These are phyloP conservation scores for Lathyrus sativus DNA, from an alignment of 306 rosid species.

Conservation along the genomic window DNA sequence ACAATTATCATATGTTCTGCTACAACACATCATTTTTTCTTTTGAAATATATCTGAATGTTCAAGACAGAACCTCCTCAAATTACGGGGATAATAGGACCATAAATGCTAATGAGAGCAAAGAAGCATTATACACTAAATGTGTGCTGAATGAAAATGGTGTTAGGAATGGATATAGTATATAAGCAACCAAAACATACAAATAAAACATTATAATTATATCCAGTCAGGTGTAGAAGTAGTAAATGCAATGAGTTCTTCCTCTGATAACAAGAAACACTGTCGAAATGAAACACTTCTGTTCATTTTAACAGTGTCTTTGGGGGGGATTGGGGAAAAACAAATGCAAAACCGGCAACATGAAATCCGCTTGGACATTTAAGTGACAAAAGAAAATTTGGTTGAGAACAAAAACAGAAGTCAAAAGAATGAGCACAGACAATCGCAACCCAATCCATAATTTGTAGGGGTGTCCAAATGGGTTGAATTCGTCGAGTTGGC, in stretches of 20 bases:
- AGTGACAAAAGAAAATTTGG: constrained; percentile 21
- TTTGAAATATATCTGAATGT: constrained; percentile 23
- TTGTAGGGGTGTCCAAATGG: neutral
- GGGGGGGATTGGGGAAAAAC: constrained; percentile 16
- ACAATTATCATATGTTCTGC: constrained; percentile 25
- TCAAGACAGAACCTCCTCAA: constrained; percentile 30
- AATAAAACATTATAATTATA: constrained; percentile 31
- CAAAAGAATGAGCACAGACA: constrained; percentile 17
- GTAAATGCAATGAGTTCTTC: constrained; percentile 5
- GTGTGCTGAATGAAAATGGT: constrained; percentile 24
- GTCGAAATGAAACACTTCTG: constrained; percentile 12
- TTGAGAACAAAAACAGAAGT: constrained; percentile 9
- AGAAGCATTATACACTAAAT: constrained; percentile 22
- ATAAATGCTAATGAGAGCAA: constrained; percentile 16
- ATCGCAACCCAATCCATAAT: constrained; percentile 20
- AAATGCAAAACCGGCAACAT: constrained; percentile 22
- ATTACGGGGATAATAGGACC: constrained; percentile 27
- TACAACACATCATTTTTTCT: constrained; percentile 18
- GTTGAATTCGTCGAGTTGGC: neutral
- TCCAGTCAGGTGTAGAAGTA: constrained; percentile 3
- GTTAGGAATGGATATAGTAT: constrained; percentile 7
- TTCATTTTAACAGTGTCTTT: constrained; percentile 7
- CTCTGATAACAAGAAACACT: constrained; percentile 15
- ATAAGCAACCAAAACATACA: constrained; percentile 27
- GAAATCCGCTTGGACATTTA: constrained; percentile 14